A percentile compares a stretch with the other conserved stretches of the same genome.
These are phyloP conservation scores for Lolium multiflorum DNA, from an alignment of 176 grass and related monocot species.

Conservation along the genomic window DNA sequence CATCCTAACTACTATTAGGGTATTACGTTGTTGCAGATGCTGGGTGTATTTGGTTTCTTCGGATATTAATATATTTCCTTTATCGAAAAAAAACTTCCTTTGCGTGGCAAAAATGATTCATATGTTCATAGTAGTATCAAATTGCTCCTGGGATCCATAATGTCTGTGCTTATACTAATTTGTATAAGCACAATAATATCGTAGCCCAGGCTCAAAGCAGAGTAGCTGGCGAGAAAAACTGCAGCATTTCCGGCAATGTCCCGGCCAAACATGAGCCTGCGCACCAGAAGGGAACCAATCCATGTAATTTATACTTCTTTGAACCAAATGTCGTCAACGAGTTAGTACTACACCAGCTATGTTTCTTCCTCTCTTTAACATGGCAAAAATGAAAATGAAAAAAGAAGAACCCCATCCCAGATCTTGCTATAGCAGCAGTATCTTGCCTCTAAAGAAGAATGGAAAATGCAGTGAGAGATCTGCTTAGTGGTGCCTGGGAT, in stretches of 20 bases:
- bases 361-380: constrained; percentile 32
- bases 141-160: neutral
- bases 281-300: neutral
- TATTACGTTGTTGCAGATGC: too few species aligned
- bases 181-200: too few species aligned
- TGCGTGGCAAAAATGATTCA: neutral
- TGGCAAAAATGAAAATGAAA: neutral
- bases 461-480: neutral
- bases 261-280: constrained; percentile 15
- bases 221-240: constrained; percentile 24
- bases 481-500: constrained; percentile 63
- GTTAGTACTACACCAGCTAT: constrained; percentile 52
- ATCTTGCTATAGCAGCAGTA: constrained; percentile 1
- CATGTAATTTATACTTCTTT: neutral
- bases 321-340: constrained; percentile 13
- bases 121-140: neutral
- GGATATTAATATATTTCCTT: too few species aligned
- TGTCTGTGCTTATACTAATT: neutral
- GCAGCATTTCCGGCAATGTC: constrained; percentile 38
- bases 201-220: neutral
- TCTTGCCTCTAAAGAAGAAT: neutral
- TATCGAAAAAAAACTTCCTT: neutral
- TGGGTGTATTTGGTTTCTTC: too few species aligned
- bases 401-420: constrained; percentile 48
- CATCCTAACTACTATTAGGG: too few species aligned